Conservation (phyloP, 73 alveolate species). For the Tetrahymena borealis region DNA sequence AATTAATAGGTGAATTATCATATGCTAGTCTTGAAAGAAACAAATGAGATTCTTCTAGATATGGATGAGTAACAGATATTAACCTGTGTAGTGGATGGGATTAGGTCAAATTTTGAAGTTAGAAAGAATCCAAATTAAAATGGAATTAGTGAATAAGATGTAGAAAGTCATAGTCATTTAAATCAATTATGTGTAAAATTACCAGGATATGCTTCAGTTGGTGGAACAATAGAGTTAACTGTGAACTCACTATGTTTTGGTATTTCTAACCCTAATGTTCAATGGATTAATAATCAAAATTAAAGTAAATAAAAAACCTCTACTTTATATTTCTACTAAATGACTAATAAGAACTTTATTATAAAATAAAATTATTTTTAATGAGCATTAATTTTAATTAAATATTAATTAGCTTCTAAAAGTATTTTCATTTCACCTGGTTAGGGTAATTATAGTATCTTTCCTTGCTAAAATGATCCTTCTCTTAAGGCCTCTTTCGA, state of each 20-base stretch:
- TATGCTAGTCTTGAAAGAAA: neutral
- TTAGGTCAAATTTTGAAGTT: neutral
- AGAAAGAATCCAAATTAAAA: neutral
- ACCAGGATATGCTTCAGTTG: no score
- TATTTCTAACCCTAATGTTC: no score
- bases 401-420: neutral
- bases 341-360: no score
- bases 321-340: no score
- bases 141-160: neutral
- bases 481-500: neutral
- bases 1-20: neutral
- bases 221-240: no score
- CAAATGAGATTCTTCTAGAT: neutral
- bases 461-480: neutral
- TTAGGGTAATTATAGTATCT: neutral
- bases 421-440: neutral
- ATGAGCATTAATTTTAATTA: neutral
- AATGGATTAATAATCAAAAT: no score
- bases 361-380: no score
- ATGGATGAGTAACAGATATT: neutral
- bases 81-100: neutral
- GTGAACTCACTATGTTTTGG: no score
- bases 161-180: neutral
- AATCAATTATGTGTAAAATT: no score
- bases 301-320: no score